phyloP scores from a whole-genome alignment of 768 basidiomycete species.

The Suillus sp. region DNA sequence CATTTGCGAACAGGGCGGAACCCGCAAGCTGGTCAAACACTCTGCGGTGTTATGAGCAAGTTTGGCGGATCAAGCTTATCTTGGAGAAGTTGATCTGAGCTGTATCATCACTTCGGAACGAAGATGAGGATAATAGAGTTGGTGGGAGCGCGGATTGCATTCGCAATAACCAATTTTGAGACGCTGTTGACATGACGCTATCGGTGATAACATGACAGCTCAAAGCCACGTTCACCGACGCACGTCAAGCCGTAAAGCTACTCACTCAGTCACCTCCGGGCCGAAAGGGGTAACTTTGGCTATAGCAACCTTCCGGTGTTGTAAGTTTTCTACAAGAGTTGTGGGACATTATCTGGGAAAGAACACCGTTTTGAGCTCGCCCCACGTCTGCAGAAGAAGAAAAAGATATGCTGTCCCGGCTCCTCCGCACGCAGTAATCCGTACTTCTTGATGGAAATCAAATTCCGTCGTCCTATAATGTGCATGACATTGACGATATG shows the following conservation, averaged over 20 bases:
- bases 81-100: conserved; percentile 18
- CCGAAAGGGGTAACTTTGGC: conserved; percentile 12
- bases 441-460: conserved; percentile 32
- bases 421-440: conserved; percentile 13
- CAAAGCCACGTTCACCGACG: conserved; percentile 11
- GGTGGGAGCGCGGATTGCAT: conserved; percentile 6
- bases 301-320: conserved; percentile 18
- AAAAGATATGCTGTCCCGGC: conserved; percentile 1
- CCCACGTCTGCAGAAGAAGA: conserved; percentile 18
- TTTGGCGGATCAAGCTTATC: conserved; percentile 16
- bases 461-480: conserved; percentile 31
- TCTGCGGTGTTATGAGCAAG: not conserved
- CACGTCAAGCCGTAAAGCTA: conserved; percentile 7
- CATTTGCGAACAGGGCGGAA: not conserved
- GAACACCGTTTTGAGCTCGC: conserved; percentile 33
- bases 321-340: conserved; percentile 22
- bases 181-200: conserved; percentile 10
- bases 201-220: conserved; percentile 11
- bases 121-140: conserved; percentile 18
- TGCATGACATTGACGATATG: conserved; percentile 28
- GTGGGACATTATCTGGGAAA: conserved; percentile 31
- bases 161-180: conserved; percentile 4
- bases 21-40: not conserved
- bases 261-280: conserved; percentile 8
- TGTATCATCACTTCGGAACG: conserved; percentile 15